Conservation (phyloP, 2,329 filamentous ascomycete species). For the Claviceps sp. region DNA sequence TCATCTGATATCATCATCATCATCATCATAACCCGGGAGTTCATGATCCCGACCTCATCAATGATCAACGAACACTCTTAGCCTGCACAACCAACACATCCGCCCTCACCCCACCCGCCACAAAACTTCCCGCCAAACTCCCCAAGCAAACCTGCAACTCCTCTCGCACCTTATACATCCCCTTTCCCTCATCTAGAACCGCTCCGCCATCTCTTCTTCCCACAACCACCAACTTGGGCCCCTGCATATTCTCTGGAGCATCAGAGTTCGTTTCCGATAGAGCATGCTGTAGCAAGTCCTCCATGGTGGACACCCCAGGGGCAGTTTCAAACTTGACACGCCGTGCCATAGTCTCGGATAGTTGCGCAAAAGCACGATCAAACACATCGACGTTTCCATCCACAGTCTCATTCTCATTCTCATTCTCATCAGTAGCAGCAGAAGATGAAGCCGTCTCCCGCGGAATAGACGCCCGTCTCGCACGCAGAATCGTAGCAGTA, state of each 20-base stretch:
- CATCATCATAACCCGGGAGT: too few relatives aligned
- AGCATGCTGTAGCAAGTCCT: constrained; percentile 13
- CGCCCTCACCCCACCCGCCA: constrained; percentile 11
- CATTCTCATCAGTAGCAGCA: not conserved
- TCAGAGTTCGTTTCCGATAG: constrained; percentile 5
- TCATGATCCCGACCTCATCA: not conserved
- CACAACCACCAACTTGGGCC: constrained; percentile 12
- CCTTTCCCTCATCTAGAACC: constrained; percentile 12
- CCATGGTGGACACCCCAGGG: constrained; percentile 7
- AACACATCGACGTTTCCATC: constrained; percentile 1
- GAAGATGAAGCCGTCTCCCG: not conserved
- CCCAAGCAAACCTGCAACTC: constrained; percentile 13
- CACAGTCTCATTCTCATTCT: too few relatives aligned
- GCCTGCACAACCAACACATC: constrained; percentile 16
- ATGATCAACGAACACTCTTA: constrained; percentile 12
- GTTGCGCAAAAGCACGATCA: constrained; percentile 3
- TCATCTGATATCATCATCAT: too few relatives aligned
- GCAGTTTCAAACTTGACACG: constrained; percentile 12
- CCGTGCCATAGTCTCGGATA: constrained; percentile 5
- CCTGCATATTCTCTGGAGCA: not conserved
- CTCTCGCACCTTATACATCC: constrained; percentile 6
- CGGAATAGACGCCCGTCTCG: not conserved
- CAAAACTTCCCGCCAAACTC: constrained; percentile 10
- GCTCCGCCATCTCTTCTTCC: constrained; percentile 9
- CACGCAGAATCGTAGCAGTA: constrained; percentile 57